phyloP scores from a whole-genome alignment of 306 rosid genomes.

The Rubus parviflorus region DNA sequence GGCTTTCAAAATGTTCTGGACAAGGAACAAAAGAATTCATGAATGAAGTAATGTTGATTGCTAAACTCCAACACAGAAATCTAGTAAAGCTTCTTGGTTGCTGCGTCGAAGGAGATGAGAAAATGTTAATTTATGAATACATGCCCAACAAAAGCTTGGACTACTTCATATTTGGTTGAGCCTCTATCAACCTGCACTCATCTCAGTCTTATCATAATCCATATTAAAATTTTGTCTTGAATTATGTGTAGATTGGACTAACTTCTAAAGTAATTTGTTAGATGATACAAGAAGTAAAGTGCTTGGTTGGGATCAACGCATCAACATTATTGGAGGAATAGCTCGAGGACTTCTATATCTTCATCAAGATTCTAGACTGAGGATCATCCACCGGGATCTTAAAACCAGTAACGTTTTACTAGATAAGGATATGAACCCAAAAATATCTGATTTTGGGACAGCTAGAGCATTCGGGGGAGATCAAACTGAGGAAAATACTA shows the following conservation, averaged over 20 bases:
- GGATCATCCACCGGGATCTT: slow-evolving; percentile 55
- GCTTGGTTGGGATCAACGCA: slow-evolving; percentile 7
- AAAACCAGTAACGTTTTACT: slow-evolving; percentile 56
- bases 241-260: background rate
- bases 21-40: slow-evolving; percentile 57
- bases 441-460: slow-evolving; percentile 67
- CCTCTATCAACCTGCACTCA: background rate
- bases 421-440: slow-evolving; percentile 49
- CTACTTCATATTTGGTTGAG: slow-evolving; percentile 58
- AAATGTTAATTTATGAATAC: slow-evolving; percentile 53
- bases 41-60: slow-evolving; percentile 52
- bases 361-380: slow-evolving; percentile 34
- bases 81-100: slow-evolving; percentile 58
- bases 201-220: background rate
- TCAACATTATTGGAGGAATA: slow-evolving; percentile 19
- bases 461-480: slow-evolving; percentile 52
- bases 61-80: slow-evolving; percentile 64
- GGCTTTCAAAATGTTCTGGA: slow-evolving; percentile 47
- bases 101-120: slow-evolving; percentile 49
- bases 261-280: background rate
- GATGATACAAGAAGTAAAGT: background rate
- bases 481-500: slow-evolving; percentile 38
- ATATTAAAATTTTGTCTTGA: background rate
- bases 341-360: slow-evolving; percentile 31
- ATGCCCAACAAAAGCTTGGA: slow-evolving; percentile 61